Percentiles rank a stretch among this genome's conserved stretches.
These are phyloP conservation scores for Petunia hybrid DNA, from an alignment of 305 asterid genomes.

Conservation along the genomic window DNA sequence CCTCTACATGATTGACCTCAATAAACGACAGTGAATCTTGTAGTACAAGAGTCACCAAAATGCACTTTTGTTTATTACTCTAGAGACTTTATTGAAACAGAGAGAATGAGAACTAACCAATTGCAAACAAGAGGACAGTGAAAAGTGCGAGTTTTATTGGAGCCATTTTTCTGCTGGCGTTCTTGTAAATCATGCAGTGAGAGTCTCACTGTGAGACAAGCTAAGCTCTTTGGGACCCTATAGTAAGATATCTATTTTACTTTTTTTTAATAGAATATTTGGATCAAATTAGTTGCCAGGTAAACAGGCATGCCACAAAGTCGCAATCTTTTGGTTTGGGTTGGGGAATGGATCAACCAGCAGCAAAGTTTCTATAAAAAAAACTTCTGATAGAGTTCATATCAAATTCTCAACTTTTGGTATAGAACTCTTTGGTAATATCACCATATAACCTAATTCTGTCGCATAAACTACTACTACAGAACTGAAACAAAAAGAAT, in stretches of 20 bases:
- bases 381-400: background rate
- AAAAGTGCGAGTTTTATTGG: no score
- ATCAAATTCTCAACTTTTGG: background rate
- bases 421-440: background rate
- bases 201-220: no score
- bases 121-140: no score
- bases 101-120: no score
- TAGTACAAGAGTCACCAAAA: background rate
- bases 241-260: no score
- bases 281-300: background rate
- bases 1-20: no score
- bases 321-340: background rate
- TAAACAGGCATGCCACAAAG: background rate
- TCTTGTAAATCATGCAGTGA: no score
- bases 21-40: background rate
- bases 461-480: background rate
- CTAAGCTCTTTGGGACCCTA: no score
- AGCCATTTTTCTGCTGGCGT: no score
- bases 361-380: background rate
- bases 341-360: background rate
- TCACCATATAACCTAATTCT: background rate
- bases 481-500: background rate
- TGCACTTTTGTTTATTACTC: background rate
- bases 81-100: no score
- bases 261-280: no score